phyloP scores from a whole-genome alignment of 805 yeast genomes.

The Kuraishia borneana region DNA sequence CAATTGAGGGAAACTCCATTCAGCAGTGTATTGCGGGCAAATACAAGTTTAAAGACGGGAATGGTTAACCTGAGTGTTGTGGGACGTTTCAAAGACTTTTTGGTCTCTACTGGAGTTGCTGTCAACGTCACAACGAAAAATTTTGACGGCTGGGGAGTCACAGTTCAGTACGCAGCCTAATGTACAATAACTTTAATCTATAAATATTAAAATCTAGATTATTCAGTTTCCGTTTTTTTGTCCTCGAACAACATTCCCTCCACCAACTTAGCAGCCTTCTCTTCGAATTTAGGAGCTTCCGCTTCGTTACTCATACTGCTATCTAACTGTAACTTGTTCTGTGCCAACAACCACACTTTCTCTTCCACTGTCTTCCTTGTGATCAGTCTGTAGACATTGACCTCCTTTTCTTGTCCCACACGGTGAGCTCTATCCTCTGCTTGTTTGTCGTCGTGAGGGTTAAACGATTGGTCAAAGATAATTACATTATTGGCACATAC shows the following conservation, averaged over 20 bases:
- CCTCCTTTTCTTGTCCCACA: conserved; percentile 87
- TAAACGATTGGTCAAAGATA: conserved; percentile 87
- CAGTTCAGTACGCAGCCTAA: conserved; percentile 1
- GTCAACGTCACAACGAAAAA: not conserved
- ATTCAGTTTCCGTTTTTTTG: not conserved
- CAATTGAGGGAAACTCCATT: conserved; percentile 42
- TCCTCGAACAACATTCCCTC: conserved; percentile 33
- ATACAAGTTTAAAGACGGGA: conserved; percentile 57
- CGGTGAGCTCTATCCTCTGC: conserved; percentile 99
- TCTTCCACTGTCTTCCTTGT: conserved; percentile 77
- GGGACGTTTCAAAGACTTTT: conserved; percentile 71
- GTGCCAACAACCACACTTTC: conserved; percentile 75
- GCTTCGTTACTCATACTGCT: conserved; percentile 36
- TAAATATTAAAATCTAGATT: not conserved
- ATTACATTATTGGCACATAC: conserved; percentile 92
- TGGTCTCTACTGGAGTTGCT: conserved; percentile 55
- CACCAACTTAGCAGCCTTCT: conserved; percentile 38
- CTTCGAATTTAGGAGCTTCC: conserved; percentile 32
- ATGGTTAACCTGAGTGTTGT: conserved; percentile 72
- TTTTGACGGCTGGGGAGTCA: not conserved
- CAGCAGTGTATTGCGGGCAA: conserved; percentile 60
- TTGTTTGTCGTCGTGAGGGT: conserved; percentile 97
- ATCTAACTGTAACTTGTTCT: conserved; percentile 84
- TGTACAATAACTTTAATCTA: not conserved
- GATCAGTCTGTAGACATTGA: conserved; percentile 65